These are phyloP conservation scores for Starmerella bombicola DNA, from an alignment of 805 yeast species.

Conservation along the genomic window DNA sequence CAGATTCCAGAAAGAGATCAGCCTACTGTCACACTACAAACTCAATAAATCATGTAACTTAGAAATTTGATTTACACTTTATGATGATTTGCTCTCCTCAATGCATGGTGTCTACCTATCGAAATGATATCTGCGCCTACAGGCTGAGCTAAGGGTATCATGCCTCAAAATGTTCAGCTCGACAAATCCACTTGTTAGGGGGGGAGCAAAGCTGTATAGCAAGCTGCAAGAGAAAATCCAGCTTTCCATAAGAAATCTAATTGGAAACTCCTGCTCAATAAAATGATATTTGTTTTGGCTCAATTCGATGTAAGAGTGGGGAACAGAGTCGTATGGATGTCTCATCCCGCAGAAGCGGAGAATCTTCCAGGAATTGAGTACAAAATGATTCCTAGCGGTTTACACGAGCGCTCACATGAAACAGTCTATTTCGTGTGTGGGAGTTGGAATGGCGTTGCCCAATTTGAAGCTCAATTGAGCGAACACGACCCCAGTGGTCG, in stretches of 20 bases:
- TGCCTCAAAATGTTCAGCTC: too few relatives aligned
- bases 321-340: conserved; percentile 37
- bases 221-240: too few relatives aligned
- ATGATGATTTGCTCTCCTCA: too few relatives aligned
- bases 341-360: conserved; percentile 17
- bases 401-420: conserved; percentile 42
- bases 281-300: conserved; percentile 35
- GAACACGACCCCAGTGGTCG: conserved; percentile 9
- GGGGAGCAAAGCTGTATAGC: too few relatives aligned
- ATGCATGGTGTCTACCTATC: too few relatives aligned
- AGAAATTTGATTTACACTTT: neutral
- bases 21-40: conserved; percentile 3
- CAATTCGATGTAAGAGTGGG: conserved; percentile 44
- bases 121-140: too few relatives aligned
- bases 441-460: conserved; percentile 19
- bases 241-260: too few relatives aligned
- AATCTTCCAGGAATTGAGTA: conserved; percentile 42
- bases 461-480: conserved; percentile 12
- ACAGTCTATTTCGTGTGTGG: conserved; percentile 38
- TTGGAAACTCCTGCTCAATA: too few relatives aligned
- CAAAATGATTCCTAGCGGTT: conserved; percentile 57
- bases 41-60: neutral
- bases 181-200: too few relatives aligned
- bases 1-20: neutral
- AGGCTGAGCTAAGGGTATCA: too few relatives aligned